Percentiles rank a stretch among this genome's conserved stretches.
Evolutionary conservation across 495 filamentous ascomycete species (phyloP).

Genomic region (Neurospora pannonica): DNA sequence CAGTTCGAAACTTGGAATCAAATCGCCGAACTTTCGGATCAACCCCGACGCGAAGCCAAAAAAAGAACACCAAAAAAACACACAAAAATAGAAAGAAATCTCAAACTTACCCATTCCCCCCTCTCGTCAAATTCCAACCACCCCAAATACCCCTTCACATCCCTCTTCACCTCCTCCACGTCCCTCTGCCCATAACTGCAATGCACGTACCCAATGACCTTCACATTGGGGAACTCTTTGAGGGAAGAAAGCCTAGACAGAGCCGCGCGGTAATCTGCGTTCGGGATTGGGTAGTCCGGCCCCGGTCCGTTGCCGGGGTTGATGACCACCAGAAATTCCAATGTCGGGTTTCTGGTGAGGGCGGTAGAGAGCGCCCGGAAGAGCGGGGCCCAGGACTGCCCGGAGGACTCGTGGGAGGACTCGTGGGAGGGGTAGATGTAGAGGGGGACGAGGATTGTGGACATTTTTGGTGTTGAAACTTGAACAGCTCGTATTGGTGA

Average conservation of each 20-base stretch:
- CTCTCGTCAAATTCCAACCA: not conserved
- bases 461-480: too few species aligned
- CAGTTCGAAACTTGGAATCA: not conserved
- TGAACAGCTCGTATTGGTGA: not conserved
- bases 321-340: slow-evolving; percentile 45
- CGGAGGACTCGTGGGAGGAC: too few species aligned
- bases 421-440: slow-evolving; percentile 48
- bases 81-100: not conserved
- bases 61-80: not conserved
- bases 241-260: slow-evolving; percentile 31
- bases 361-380: slow-evolving; percentile 19
- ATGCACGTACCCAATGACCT: slow-evolving; percentile 46
- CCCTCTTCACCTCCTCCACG: slow-evolving; percentile 28
- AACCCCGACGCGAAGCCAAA: not conserved
- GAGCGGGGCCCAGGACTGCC: slow-evolving; percentile 42
- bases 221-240: slow-evolving; percentile 32
- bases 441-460: slow-evolving; percentile 39
- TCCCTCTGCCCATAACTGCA: slow-evolving; percentile 40
- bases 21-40: not conserved
- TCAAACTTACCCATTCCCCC: not conserved
- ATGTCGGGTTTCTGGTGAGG: slow-evolving; percentile 25
- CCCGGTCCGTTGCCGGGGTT: slow-evolving; percentile 50
- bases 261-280: slow-evolving; percentile 43
- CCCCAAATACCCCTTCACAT: slow-evolving; percentile 9
- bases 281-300: slow-evolving; percentile 26